A percentile compares a stretch with the other conserved stretches of the same genome.
Conservation (phyloP, 2,329 filamentous ascomycete genomes). For the Zymoseptoria crescenta region DNA sequence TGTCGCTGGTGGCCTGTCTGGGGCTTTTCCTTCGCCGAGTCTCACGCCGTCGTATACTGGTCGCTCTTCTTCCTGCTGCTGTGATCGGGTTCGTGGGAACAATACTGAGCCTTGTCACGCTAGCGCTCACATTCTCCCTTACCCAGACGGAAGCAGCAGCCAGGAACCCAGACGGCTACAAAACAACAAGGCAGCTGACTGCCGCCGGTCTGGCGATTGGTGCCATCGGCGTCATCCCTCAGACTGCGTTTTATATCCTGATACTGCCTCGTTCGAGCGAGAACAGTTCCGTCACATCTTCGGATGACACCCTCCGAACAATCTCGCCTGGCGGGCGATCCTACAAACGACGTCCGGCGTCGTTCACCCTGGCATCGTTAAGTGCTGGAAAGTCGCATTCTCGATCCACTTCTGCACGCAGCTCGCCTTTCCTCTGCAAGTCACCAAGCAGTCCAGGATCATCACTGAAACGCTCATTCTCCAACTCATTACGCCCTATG, state of each 20-base stretch:
- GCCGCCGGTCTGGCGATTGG: constrained; percentile 23
- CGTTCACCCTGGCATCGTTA: background rate
- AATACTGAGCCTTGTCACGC: constrained; percentile 10
- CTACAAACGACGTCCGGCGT: background rate
- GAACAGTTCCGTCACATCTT: background rate
- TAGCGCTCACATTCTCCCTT: constrained; percentile 14
- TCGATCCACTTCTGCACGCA: background rate
- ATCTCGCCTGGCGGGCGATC: background rate
- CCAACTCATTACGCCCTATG: constrained; percentile 42
- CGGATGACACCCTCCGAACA: background rate
- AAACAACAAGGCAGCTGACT: constrained; percentile 8
- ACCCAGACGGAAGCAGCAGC: background rate
- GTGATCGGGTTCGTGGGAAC: constrained; percentile 8
- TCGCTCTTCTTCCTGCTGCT: constrained; percentile 9
- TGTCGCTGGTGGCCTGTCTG: constrained; percentile 10
- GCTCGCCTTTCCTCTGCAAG: constrained; percentile 17
- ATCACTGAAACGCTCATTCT: constrained; percentile 20
- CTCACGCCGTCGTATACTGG: constrained; percentile 7
- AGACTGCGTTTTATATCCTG: constrained; percentile 21
- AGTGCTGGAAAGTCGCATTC: background rate
- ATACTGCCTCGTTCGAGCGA: constrained; percentile 12
- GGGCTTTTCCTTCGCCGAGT: constrained; percentile 12
- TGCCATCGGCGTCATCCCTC: constrained; percentile 18
- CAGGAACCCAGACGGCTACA: background rate
- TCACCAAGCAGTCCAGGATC: constrained; percentile 17